Base-by-base conservation (phyloP, 108 stramenopile species). In the Nitzschia inconspicua region DNA sequence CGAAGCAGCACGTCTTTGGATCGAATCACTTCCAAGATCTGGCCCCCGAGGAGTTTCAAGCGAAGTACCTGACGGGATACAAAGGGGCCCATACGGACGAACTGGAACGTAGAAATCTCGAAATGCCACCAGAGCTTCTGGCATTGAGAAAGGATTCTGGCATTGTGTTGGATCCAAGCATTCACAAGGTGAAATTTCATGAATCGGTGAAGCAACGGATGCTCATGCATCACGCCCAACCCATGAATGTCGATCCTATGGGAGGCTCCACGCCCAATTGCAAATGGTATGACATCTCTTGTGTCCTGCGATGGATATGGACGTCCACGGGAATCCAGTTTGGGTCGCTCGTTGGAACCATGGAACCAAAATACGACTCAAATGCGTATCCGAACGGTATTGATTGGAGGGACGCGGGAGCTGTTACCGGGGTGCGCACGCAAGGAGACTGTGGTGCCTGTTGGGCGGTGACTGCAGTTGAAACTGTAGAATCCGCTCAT, bases 401-500 rank as follows among this genome's bases (percentile, higher is more conserved):
- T 0, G 92, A 93, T 63, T 93, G 92, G 92, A 67, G 92, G 55
- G 70, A 85, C n/a, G 64, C 73, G 39, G 88, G 88, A 20, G 83
- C 80, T 19, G 83, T 93, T 5, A 82, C 84, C 0, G 39, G 58
- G 11, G 73, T 93, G 35, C 82, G 84, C 32, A 75, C 78, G 4
- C 92, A 93, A 60, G 72, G 72, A 20, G 64, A 65, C 27, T 93
- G 92, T 36, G 92, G 92, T 8, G 92, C 89, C n/a, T 93, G 92
- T 59, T 93, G 92, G 92, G 92, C 92, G n/a, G 85, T 93, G 3
- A 93, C 92, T 7, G 92, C 92, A 0, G 78, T 83, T 0, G 92
- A 93, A 55, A 86, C 84, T 4, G 72, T 93, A 0, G 92, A 93
- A 57, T 89, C 88, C 24, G 91, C 88, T 4, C 67, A 84, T 52